Evolutionary conservation across 192 early-diverging fungal genomes (phyloP), one percentile per base, ranked within the genome.

Genomic region (Coemansia sp.): DNA sequence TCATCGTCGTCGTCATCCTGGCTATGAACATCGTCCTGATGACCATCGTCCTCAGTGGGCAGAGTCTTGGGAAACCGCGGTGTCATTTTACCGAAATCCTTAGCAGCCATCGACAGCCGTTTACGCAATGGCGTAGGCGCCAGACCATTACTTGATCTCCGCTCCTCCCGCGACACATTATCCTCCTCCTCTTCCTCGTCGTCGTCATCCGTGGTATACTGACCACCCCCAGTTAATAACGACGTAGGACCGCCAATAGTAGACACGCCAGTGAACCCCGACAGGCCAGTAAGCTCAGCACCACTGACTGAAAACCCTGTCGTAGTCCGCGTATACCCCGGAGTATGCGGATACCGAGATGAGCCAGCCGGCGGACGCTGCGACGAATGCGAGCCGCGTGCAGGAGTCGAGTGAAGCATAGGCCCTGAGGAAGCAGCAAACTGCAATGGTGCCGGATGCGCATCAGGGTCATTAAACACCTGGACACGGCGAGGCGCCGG

Each of bases 41-140:
- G 28, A 38, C 43, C 58, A 32, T 69, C 50, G 3, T 23, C 46
- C 39, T 26, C 58, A 4, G 14, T 47, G 1, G 60, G 37, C 13
- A 65, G 57, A 4, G 65, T 68, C 16, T 63, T 67, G 5, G 74
- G 74, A 35, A 80, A 80, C 21, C 78, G 28, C 2, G 78, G 78
- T 0, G 78, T 80, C 17, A 80, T 80, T 1, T 39, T 61, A 35
- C 78, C 63, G 43, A 80, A 33, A 26, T 80, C 78, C 37, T 62
- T 72, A 3, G 73, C 78, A 4, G 78, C 78, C 73, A 80, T 75
- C 38, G 78, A 80, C 19, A 80, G 46, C 0, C 78, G 73, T 52
- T 80, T 80, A 2, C 78, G 73, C 73, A 80, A 63, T 2, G 78
- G 78, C 43, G 78, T 80, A 3, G 66, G 73, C 17, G 67, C 50